Evolutionary conservation across 805 yeast genomes (phyloP), one percentile per base, ranked within the genome.

Genomic region (Candida golubevii): DNA sequence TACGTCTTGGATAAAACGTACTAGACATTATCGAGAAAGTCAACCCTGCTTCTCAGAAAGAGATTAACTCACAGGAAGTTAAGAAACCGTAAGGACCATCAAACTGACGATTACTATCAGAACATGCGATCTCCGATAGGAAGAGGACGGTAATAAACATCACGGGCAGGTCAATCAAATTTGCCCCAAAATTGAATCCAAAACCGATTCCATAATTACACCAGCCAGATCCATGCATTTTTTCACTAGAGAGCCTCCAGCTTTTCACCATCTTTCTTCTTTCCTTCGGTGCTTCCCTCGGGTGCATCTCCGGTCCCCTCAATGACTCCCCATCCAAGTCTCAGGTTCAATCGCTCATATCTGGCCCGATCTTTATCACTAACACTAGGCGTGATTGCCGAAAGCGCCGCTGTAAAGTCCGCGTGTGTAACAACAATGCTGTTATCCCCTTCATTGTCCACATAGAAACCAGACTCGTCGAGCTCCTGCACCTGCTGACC

Each of bases 331-430:
- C 88, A 83, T 0, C 89, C 91, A 78, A 88, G 74, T 49, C 82
- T 74, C 60, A 78, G 83, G 53, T 83, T 85, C 57, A 88, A 66
- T 50, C 74, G 71, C 46, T 87, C 93, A 60, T 90, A 90, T 58
- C 83, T 85, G 35, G 69, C 55, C 49, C 97, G 76, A 58, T 90
- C 97, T 49, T 72, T 75, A 58, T 88, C 97, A 53, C 89, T 82
- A 6, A 91, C 99, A 61, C 95, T 85, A 1, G 98, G 97, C 50
- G 84, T 83, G 14, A 93, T 88, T 49, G 79, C 80, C 29, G 69
- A 68, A 47, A 93, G 74, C 0, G 98, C 97, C 8, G 53, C 58
- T 33, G 72, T 71, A 55, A 91, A 91, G 61, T 93, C 96, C 1
- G 67, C 74, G 44, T 60, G 60, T 0, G 82, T 77, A 8, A 91